These are phyloP conservation scores for Chlorella sp. DNA, from an alignment of 139 green algal genomes.

Conservation along the genomic window DNA sequence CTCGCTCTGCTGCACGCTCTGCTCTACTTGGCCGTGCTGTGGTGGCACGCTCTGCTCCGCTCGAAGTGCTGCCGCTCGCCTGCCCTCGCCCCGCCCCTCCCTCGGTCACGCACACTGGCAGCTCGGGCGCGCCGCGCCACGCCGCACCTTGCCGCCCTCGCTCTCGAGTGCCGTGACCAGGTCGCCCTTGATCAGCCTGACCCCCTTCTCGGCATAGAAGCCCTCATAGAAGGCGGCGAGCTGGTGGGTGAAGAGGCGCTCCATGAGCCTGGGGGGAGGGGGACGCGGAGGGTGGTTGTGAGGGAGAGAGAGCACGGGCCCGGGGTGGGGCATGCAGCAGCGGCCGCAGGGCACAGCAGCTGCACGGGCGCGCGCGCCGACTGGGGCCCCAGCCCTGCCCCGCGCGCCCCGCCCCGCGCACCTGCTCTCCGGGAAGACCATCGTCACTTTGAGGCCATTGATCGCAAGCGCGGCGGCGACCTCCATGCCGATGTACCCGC, in stretches of 20 bases:
- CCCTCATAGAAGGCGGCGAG: slow-evolving; percentile 81
- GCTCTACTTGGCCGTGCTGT: no score
- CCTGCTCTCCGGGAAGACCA: slow-evolving; percentile 81
- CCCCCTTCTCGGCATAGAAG: slow-evolving; percentile 71
- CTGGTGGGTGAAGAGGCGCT: slow-evolving; percentile 75
- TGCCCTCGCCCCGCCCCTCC: no score
- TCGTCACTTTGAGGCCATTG: slow-evolving; percentile 79
- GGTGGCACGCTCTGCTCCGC: no score
- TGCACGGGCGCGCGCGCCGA: background rate
- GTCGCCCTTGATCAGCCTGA: slow-evolving; percentile 70
- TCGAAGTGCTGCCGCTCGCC: no score
- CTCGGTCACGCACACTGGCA: no score
- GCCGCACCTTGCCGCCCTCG: slow-evolving; percentile 21
- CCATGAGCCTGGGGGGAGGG: slow-evolving; percentile 69
- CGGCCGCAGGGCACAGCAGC: no score
- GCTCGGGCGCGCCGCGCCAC: no score
- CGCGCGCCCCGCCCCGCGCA: no score
- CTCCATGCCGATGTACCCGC: slow-evolving; percentile 95
- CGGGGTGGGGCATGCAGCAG: background rate
- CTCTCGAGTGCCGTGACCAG: slow-evolving; percentile 43
- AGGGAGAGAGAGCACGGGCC: background rate
- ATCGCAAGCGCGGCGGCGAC: slow-evolving; percentile 62
- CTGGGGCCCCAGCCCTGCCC: no score
- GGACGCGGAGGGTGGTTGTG: no score
- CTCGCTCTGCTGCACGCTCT: no score